Evolutionary conservation across 2,329 filamentous ascomycete species (phyloP).

Genomic region (Meredithiella fracta): DNA sequence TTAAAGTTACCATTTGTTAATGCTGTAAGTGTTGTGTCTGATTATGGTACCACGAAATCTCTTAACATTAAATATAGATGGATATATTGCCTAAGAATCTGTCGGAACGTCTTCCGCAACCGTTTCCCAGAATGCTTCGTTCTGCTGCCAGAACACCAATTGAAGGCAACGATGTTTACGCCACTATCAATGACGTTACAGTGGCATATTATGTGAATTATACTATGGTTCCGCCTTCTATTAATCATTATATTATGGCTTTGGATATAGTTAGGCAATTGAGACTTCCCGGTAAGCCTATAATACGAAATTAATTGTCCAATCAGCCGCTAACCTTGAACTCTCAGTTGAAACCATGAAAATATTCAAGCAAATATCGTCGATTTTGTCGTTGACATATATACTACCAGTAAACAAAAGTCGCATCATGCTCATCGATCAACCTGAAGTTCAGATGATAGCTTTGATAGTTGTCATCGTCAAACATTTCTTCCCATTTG

Average conservation of each 20-base stretch:
- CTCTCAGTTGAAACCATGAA: conserved; percentile 16
- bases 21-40: conserved; percentile 33
- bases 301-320: neutral
- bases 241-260: conserved; percentile 54
- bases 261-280: conserved; percentile 56
- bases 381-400: conserved; percentile 5
- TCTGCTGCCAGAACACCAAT: conserved; percentile 27
- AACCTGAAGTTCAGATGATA: conserved; percentile 62
- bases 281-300: conserved; percentile 50
- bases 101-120: conserved; percentile 39
- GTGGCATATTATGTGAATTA: conserved; percentile 51
- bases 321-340: neutral
- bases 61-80: conserved; percentile 27
- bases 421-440: conserved; percentile 25
- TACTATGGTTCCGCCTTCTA: conserved; percentile 50
- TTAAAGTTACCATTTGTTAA: conserved; percentile 57
- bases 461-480: conserved; percentile 56
- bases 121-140: conserved; percentile 44
- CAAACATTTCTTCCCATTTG: conserved; percentile 64
- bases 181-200: conserved; percentile 42
- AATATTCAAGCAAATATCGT: conserved; percentile 7
- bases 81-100: conserved; percentile 48
- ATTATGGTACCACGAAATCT: neutral
- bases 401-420: conserved; percentile 4
- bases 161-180: conserved; percentile 44